Base-by-base conservation (phyloP, 1,139 yeast species). In the Geotrichum klebahnii region DNA sequence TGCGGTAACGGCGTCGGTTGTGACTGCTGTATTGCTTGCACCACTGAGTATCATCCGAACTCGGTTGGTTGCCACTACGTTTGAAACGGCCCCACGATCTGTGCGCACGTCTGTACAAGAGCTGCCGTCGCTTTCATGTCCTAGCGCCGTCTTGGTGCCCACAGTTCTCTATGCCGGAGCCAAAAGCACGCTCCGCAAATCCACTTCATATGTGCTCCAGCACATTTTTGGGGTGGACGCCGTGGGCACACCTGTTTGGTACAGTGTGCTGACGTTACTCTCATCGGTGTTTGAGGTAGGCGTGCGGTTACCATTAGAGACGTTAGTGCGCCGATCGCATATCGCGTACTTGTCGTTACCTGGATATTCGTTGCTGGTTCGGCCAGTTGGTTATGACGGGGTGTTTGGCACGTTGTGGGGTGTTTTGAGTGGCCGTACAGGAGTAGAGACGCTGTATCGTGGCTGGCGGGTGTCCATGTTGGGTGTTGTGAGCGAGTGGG, bases 381-480 rank as follows among this genome's bases (percentile, higher is more conserved):
- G 57, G n/a, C 72, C 71, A 3, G 59, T 56, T 5, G 55, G 51
- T 10, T 80, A 81, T 60, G 66, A 67, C 19, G 84, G 85, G 3
- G 65, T 80, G 24, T 65, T 76, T 53, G 71, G 76, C 10, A 74
- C 83, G 0, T 55, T 79, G 22, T 77, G 79, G 71, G 71, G 71
- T 53, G 66, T 79, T 8, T 55, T 74, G 36, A 60, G 67, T 29
- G 75, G 75, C n/a, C 65, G 67, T 40, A 64, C 64, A 53, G 64
- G 72, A 56, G 66, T 71, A 9, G 71, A 72, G 42, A 65, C 72
- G 28, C 72, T 89, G 50, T 89, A 87, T 74, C 79, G 90, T 59
- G 97, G 97, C 41, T 92, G 97, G 97, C 78, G 89, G 65, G 82
- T 88, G 35, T 94, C 95, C 16, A 74, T 85, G 12, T 67, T 87